These are phyloP conservation scores for Dictyostelium intermedium DNA, from an alignment of 78 protist genomes.

Conservation along the genomic window DNA sequence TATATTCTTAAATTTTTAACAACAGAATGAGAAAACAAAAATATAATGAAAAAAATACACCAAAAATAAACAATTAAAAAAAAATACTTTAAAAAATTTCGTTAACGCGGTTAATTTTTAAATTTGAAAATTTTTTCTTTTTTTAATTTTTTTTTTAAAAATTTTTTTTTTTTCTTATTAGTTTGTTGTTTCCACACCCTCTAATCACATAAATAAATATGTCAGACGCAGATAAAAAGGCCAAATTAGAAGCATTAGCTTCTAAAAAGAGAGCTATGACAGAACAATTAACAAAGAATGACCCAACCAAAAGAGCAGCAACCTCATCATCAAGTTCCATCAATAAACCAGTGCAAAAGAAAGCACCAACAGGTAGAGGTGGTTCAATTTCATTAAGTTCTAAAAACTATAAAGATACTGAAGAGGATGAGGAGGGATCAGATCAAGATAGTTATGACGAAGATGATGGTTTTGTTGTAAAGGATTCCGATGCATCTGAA, in stretches of 20 bases:
- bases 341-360: neutral
- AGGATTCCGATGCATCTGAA: neutral
- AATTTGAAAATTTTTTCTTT: neutral
- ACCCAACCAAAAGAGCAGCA: neutral
- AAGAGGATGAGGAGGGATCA: conserved; percentile 4
- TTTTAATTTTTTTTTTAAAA: neutral
- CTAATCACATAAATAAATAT: neutral
- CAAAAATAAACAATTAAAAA: too few species aligned
- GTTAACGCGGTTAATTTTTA: neutral
- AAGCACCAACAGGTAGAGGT: neutral
- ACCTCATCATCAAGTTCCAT: neutral
- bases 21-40: too few species aligned
- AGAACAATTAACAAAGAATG: neutral
- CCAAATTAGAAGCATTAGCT: conserved; percentile 23
- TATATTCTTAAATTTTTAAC: too few species aligned
- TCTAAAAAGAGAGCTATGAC: neutral
- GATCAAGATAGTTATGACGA: conserved; percentile 16
- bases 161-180: neutral
- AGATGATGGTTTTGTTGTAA: conserved; percentile 39
- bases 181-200: neutral
- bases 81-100: too few species aligned
- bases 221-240: conserved; percentile 23
- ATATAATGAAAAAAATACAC: too few species aligned
- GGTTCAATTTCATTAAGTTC: conserved; percentile 17
- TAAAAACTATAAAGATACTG: conserved; percentile 11